Evolutionary conservation across 73 alveolate species (phyloP), one percentile per base, ranked within the genome.

Genomic region (Breviolum minutum): DNA sequence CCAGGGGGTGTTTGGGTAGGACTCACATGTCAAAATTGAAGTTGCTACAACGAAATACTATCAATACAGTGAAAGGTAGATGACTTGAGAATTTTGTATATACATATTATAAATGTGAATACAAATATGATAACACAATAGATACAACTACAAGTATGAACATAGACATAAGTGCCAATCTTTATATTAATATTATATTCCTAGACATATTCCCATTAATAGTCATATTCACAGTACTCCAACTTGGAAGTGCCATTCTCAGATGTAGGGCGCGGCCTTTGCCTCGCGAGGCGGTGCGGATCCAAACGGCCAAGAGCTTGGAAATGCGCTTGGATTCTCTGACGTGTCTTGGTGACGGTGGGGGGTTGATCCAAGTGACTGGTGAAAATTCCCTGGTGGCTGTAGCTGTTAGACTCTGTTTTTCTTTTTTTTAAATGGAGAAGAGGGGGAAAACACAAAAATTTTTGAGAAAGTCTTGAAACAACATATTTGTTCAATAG

Each of bases 271-370:
- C n/a, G n/a, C n/a, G n/a, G n/a, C n/a, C n/a, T n/a, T n/a, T n/a
- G n/a, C n/a, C n/a, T n/a, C 40, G 64, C 48, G 85, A 91, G 97
- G 97, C 89, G 27, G 97, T 91, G 12, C 88, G 89, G 19, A 26
- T 66, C 7, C 89, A 71, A 79, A 88, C 97, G 30, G 97, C 89
- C 40, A 64, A 32, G 2, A 24, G n/a, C 29, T 40, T 91, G 68
- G 97, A 91, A 80, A 71, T 79, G 89, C 97, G 97, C 29, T 66
- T 91, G 97, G 97, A 91, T 70, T 48, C 97, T 9, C 66, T 91
- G 79, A 91, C 85, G 97, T 48, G 62, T n/a, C 96, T 73, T 20
- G 95, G 81, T 60, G 24, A 24, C 5, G 24, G 89, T 11, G 89
- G 89, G 10, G 7, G 89, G 69, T 61, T 76, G 81, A 40, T 40